These are phyloP conservation scores for Xylariaceae sp. DNA, from an alignment of 2,329 filamentous ascomycete species.

Conservation along the genomic window DNA sequence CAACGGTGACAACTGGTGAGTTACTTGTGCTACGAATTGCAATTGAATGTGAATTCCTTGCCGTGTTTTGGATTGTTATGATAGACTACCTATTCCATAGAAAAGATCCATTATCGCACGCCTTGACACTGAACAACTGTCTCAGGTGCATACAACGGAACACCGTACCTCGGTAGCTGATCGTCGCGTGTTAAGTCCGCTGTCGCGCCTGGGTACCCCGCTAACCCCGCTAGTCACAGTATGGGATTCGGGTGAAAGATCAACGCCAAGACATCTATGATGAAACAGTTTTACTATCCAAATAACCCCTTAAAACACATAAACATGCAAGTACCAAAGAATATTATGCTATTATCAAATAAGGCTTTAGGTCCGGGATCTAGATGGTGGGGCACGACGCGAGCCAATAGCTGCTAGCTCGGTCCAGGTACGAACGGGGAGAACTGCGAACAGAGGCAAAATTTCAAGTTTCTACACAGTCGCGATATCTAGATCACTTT, in stretches of 20 bases:
- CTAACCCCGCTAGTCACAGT: not conserved
- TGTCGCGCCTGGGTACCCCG: not conserved
- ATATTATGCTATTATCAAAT: not conserved
- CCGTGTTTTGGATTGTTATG: no score
- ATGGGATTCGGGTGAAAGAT: not conserved
- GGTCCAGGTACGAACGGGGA: not conserved
- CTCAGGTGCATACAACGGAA: no score
- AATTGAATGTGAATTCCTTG: no score
- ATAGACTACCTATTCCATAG: no score
- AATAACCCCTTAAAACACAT: not conserved
- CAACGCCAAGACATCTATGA: not conserved
- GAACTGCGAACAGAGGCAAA: conserved; percentile 6
- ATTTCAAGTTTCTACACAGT: conserved; percentile 8
- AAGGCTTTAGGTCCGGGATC: no score
- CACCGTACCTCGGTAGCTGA: not conserved
- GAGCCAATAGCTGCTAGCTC: not conserved
- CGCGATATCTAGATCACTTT: not conserved
- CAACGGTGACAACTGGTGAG: no score
- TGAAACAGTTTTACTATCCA: not conserved
- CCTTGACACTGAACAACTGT: no score
- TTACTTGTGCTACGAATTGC: no score
- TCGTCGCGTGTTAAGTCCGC: not conserved
- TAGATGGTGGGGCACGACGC: conserved; percentile 31
- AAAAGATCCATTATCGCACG: no score
- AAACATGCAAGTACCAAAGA: no score